These are phyloP conservation scores for Excoecaria agallocha DNA, from an alignment of 345 rosid genomes.

Conservation along the genomic window DNA sequence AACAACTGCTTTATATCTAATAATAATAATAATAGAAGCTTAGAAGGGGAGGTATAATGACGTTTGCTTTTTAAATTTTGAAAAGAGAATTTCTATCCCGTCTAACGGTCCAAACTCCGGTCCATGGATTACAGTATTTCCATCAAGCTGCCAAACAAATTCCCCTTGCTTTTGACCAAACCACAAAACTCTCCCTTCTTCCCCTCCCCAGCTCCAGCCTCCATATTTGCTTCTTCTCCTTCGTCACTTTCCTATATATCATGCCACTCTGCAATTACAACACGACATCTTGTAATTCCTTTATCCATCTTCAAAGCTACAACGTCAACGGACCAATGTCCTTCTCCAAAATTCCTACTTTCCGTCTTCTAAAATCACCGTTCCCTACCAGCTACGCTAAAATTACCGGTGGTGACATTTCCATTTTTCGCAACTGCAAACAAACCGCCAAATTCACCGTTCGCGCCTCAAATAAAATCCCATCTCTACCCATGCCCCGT, in stretches of 20 bases:
- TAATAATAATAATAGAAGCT: too few species aligned
- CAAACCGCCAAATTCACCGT: conserved; percentile 25
- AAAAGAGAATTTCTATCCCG: too few species aligned
- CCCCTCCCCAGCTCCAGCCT: background rate
- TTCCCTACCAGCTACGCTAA: background rate
- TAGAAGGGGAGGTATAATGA: too few species aligned
- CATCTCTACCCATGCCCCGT: background rate
- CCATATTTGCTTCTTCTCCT: background rate
- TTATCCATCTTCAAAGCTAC: background rate
- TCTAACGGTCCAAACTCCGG: too few species aligned
- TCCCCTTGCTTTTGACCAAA: background rate
- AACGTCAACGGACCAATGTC: conserved; percentile 14
- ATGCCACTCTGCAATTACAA: conserved; percentile 9
- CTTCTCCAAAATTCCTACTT: background rate
- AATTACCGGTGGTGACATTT: conserved; percentile 16
- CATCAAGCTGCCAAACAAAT: background rate
- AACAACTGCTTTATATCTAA: too few species aligned
- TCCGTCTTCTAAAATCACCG: background rate
- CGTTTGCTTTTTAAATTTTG: too few species aligned
- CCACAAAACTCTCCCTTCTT: background rate
- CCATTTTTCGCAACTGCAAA: conserved; percentile 2
- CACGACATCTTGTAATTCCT: conserved; percentile 19
- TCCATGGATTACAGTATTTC: too few species aligned
- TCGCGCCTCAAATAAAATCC: conserved; percentile 28
- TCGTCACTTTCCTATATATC: background rate